A percentile compares a stretch with the other conserved stretches of the same genome.
Conservation (phyloP, 805 yeast species). For the Yamadazyma olivae region DNA sequence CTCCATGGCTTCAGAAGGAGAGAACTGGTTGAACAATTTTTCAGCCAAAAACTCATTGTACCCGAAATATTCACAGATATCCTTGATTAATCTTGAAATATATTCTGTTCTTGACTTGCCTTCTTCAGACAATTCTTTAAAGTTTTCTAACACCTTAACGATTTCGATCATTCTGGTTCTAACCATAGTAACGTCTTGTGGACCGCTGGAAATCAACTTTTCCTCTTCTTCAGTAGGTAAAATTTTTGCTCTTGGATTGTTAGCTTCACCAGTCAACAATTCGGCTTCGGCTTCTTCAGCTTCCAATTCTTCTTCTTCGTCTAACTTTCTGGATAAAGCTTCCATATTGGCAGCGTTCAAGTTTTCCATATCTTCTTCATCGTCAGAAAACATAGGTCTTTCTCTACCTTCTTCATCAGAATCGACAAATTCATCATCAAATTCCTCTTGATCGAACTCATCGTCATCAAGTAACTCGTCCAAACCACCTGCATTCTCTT, state of each 20-base stretch:
- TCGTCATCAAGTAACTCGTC: slow-evolving; percentile 31
- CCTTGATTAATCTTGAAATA: slow-evolving; percentile 70
- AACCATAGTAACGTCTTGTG: slow-evolving; percentile 74
- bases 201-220: slow-evolving; percentile 46
- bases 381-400: slow-evolving; percentile 73
- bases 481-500: slow-evolving; percentile 48
- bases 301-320: slow-evolving; percentile 50
- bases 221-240: slow-evolving; percentile 72
- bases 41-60: slow-evolving; percentile 91
- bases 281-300: slow-evolving; percentile 51
- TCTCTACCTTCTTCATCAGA: slow-evolving; percentile 62
- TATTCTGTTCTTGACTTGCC: slow-evolving; percentile 87
- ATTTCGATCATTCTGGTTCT: slow-evolving; percentile 95
- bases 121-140: slow-evolving; percentile 75
- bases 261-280: slow-evolving; percentile 52
- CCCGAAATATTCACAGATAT: slow-evolving; percentile 91
- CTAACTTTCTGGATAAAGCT: slow-evolving; percentile 65
- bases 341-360: slow-evolving; percentile 84
- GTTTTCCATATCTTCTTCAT: slow-evolving; percentile 53
- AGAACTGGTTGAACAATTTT: slow-evolving; percentile 84
- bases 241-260: slow-evolving; percentile 73
- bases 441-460: slow-evolving; percentile 52
- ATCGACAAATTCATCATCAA: slow-evolving; percentile 33
- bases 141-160: slow-evolving; percentile 89
- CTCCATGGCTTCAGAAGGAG: slow-evolving; percentile 96